Conservation (phyloP, 1,284 basidiomycete species). For the Flammula alnicola region DNA sequence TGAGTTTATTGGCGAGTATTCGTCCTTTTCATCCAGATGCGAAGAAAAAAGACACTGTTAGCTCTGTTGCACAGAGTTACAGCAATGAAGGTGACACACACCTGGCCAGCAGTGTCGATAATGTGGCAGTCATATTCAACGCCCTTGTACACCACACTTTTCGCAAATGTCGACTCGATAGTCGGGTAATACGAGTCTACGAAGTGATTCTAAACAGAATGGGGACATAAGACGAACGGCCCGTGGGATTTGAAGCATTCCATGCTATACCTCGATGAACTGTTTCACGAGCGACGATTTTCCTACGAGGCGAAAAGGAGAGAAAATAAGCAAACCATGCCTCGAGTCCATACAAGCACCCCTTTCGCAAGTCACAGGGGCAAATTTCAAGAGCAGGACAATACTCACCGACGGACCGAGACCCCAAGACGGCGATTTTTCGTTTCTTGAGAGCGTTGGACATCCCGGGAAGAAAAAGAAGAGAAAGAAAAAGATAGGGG, state of each 20-base stretch:
- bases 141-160: conserved; percentile 86
- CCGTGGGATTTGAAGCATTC: conserved; percentile 50
- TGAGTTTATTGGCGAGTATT: conserved; percentile 54
- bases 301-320: conserved; percentile 34
- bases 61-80: too few relatives aligned
- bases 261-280: conserved; percentile 50
- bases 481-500: conserved; percentile 4
- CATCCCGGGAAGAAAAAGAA: conserved; percentile 24
- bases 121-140: conserved; percentile 93
- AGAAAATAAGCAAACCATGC: background rate
- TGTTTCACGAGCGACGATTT: conserved; percentile 58
- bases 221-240: too few relatives aligned
- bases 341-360: background rate
- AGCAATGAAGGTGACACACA: conserved; percentile 49
- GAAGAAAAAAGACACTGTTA: too few relatives aligned
- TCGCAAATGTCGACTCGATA: conserved; percentile 90
- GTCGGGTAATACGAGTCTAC: conserved; percentile 80
- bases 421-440: conserved; percentile 58
- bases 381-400: background rate
- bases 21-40: conserved; percentile 39
- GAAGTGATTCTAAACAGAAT: conserved; percentile 71
- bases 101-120: conserved; percentile 98
- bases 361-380: background rate
- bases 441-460: conserved; percentile 72
- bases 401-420: conserved; percentile 53